Conservation (phyloP, 306 rosid species). For the Lupinus albus region DNA sequence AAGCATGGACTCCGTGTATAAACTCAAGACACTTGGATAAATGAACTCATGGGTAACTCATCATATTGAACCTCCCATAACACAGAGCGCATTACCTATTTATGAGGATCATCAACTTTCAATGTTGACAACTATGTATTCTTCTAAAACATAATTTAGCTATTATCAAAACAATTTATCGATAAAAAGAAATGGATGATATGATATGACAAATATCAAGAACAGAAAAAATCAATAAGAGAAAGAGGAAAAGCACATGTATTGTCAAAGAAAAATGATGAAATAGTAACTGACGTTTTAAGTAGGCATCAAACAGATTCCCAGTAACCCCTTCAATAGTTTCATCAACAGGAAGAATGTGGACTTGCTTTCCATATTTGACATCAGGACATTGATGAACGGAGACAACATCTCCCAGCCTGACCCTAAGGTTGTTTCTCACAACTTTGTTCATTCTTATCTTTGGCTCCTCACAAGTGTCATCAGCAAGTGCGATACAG, state of each 20-base stretch:
- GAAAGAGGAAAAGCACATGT: not conserved
- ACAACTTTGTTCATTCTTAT: too few species aligned
- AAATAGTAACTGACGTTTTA: constrained; percentile 70
- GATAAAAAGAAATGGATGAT: not conserved
- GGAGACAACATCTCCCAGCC: constrained; percentile 94
- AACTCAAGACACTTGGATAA: not conserved
- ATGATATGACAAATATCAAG: not conserved
- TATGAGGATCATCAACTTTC: not conserved
- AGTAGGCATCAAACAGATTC: constrained; percentile 79
- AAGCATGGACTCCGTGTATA: not conserved
- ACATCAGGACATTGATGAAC: constrained; percentile 95
- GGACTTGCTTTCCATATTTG: constrained; percentile 90
- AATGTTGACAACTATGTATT: not conserved
- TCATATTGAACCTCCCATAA: constrained; percentile 1
- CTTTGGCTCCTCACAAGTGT: too few species aligned
- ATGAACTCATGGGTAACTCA: constrained; percentile 3
- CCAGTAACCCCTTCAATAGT: constrained; percentile 93
- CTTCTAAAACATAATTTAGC: not conserved
- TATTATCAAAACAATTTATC: not conserved
- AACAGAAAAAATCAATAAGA: not conserved
- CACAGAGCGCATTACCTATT: not conserved
- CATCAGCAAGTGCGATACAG: too few species aligned
- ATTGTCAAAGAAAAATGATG: not conserved
- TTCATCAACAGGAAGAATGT: constrained; percentile 90
- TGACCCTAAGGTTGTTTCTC: constrained; percentile 89